These are phyloP conservation scores for Byssochlamys sp. DNA, from an alignment of 2,329 filamentous ascomycete genomes.

Conservation along the genomic window DNA sequence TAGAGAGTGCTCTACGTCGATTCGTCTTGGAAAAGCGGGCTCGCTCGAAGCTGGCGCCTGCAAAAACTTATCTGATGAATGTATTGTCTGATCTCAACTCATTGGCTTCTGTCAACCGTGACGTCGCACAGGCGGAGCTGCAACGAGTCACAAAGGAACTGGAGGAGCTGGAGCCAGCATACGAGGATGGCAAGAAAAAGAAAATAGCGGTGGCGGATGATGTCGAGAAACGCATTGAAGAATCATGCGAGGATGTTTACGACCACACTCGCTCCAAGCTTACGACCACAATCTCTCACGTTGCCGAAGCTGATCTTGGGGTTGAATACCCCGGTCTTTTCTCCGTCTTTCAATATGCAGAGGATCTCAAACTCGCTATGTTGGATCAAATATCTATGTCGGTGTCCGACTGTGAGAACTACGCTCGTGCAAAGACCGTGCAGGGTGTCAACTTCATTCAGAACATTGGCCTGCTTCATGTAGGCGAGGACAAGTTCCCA, in stretches of 20 bases:
- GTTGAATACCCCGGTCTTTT: constrained; percentile 81
- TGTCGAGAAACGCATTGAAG: constrained; percentile 72
- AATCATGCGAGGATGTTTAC: constrained; percentile 77
- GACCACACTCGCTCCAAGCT: constrained; percentile 69
- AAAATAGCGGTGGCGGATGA: constrained; percentile 69
- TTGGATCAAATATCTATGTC: constrained; percentile 73
- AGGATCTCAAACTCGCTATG: constrained; percentile 87
- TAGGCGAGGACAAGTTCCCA: constrained; percentile 70
- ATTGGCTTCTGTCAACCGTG: constrained; percentile 74
- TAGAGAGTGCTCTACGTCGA: constrained; percentile 78
- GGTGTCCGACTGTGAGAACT: constrained; percentile 71
- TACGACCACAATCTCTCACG: constrained; percentile 62
- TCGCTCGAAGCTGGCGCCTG: constrained; percentile 86
- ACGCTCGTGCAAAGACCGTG: constrained; percentile 68
- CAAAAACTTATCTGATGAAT: constrained; percentile 89
- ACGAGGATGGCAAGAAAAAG: constrained; percentile 74
- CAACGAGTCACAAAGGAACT: constrained; percentile 74
- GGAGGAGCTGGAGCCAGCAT: constrained; percentile 69
- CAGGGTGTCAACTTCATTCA: constrained; percentile 79
- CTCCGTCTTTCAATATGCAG: constrained; percentile 79
- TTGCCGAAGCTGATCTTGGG: constrained; percentile 67
- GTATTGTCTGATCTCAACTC: constrained; percentile 77
- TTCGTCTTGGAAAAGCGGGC: constrained; percentile 95
- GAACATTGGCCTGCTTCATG: constrained; percentile 74
- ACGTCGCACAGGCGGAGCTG: constrained; percentile 76